Evolutionary conservation across 164 flowering plant species (phyloP).

Genomic region (Tetrastigma voinierianum): DNA sequence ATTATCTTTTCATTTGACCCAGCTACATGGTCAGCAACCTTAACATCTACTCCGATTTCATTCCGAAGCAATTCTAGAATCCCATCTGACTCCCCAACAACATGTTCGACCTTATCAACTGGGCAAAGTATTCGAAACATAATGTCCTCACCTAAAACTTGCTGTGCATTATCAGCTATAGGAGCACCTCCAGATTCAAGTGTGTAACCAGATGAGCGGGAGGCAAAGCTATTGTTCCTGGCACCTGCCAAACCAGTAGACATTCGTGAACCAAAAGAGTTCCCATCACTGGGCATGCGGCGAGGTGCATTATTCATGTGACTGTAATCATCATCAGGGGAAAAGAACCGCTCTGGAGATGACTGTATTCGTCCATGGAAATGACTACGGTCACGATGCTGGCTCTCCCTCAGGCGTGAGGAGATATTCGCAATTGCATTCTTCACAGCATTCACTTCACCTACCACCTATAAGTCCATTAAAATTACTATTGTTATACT

Average conservation of each 20-base stretch:
- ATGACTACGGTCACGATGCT: slow-evolving; percentile 87
- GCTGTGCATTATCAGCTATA: slow-evolving; percentile 43
- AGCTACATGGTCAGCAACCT: slow-evolving; percentile 59
- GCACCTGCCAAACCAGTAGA: slow-evolving; percentile 27
- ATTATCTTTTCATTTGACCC: slow-evolving; percentile 78
- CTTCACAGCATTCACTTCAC: slow-evolving; percentile 75
- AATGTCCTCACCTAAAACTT: slow-evolving; percentile 60
- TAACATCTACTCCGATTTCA: slow-evolving; percentile 88
- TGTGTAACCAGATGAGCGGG: slow-evolving; percentile 46
- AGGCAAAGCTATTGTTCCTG: slow-evolving; percentile 42
- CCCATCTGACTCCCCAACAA: slow-evolving; percentile 81
- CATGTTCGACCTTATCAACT: slow-evolving; percentile 57
- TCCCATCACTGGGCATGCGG: slow-evolving; percentile 48
- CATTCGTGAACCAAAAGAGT: slow-evolving; percentile 42
- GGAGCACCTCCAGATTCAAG: slow-evolving; percentile 48
- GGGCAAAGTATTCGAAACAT: slow-evolving; percentile 94
- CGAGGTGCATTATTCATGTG: slow-evolving; percentile 42
- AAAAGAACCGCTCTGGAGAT: slow-evolving; percentile 59
- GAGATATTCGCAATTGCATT: slow-evolving; percentile 79
- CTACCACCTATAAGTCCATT: slow-evolving; percentile 57
- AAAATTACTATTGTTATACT: too few relatives aligned
- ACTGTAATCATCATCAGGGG: slow-evolving; percentile 73
- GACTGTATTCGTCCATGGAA: slow-evolving; percentile 65
- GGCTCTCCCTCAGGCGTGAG: slow-evolving; percentile 91
- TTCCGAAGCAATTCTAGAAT: slow-evolving; percentile 73